Evolutionary conservation across 2,329 filamentous ascomycete species (phyloP), one percentile per base, ranked within the genome.

Genomic region (Phoma sp.): DNA sequence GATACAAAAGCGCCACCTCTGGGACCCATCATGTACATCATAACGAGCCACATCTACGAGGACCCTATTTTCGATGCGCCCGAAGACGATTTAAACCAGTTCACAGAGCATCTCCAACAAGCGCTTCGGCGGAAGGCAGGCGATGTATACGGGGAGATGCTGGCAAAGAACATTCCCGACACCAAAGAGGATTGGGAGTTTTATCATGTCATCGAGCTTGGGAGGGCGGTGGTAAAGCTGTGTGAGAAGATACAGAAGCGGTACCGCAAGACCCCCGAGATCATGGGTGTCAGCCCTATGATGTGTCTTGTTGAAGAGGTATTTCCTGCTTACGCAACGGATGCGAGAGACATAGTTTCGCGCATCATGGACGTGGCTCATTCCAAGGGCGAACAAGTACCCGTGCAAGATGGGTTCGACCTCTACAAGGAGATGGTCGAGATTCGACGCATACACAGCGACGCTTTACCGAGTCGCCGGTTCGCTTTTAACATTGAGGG

Each of bases 401-500:
- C 90, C 35, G 85, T 98, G 24, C 86, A 96, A 69, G 95, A 99
- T 73, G 95, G 94, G 0, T 98, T 99, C 73, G 91, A 96, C 64
- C 79, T 99, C 17, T 99, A 99, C 78, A 89, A 86, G 68, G 92
- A 96, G 69, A 81, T 99, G 52, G 88, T 94, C 19, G 89, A 90
- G 62, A 91, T 97, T 57, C 88, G 95, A 27, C 83, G 85, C 31
- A 91, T 96, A 24, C 93, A 97, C 73, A 82, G 84, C 7, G 84
- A 90, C 59, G 88, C 87, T 21, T 82, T 97, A 17, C 91, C 91
- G 0, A 73, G 73, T 8, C 80, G 86, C 57, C 85, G 86, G 1
- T 99, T 98, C 73, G 88, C 88, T 4, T 97, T 98, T 73, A 87
- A 92, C 62, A 85, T 99, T 38, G 95, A 99, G 75, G 85, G 88